Evolutionary conservation across 164 flowering plant species (phyloP).

Genomic region (Warburgia ugandensis): DNA sequence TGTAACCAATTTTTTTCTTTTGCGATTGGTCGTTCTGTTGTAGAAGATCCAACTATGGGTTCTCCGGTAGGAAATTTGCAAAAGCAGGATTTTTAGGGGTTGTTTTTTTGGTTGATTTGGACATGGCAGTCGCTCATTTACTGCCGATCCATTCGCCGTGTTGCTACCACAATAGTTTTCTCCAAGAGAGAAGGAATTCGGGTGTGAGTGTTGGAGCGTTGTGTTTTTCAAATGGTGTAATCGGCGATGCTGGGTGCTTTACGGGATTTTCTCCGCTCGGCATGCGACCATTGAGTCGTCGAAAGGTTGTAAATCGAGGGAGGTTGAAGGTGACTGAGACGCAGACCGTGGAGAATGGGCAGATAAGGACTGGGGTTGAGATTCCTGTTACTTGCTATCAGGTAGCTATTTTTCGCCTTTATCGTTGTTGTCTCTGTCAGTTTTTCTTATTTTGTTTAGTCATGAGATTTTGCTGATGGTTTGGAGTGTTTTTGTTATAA

Average conservation of each 20-base stretch:
- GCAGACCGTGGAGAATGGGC: constrained; percentile 16
- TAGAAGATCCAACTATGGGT: too few relatives aligned
- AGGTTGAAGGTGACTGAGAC: constrained; percentile 14
- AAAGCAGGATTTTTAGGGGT: too few relatives aligned
- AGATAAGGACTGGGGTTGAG: constrained; percentile 20
- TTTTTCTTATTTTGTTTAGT: background rate
- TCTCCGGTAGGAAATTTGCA: too few relatives aligned
- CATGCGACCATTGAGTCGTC: constrained; percentile 5
- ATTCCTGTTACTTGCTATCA: constrained; percentile 28
- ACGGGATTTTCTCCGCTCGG: constrained; percentile 3
- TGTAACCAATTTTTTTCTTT: too few relatives aligned
- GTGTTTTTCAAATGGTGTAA: background rate
- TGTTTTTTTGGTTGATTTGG: background rate
- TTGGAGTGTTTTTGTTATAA: background rate
- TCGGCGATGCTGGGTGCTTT: background rate
- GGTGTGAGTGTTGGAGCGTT: background rate
- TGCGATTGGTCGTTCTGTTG: too few relatives aligned
- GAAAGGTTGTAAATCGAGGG: constrained; percentile 13
- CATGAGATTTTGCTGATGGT: background rate
- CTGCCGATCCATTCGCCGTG: constrained; percentile 4
- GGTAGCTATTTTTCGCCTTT: constrained; percentile 7
- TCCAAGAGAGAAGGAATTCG: constrained; percentile 11
- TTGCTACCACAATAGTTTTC: constrained; percentile 1
- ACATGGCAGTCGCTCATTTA: constrained; percentile 15
- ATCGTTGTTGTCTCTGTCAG: background rate